Evolutionary conservation across 2,329 filamentous ascomycete species (phyloP), one percentile per base, ranked within the genome.

Genomic region (Didymella glomerata): DNA sequence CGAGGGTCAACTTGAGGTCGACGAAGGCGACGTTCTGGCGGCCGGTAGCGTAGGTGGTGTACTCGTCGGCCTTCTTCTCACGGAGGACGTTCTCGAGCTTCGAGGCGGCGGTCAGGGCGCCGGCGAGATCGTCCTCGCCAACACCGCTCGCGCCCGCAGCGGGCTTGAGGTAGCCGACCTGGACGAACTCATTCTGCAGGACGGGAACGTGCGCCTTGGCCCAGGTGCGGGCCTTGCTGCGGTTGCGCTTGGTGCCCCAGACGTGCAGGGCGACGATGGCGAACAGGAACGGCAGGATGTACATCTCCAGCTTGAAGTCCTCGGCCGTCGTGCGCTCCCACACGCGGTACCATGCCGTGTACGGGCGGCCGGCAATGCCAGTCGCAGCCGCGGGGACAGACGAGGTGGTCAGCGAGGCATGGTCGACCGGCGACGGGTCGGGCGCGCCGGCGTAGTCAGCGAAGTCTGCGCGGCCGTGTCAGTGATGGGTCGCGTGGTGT

Each of bases 331-430:
- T 88, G 73, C 95, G 92, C 85, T 98, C 93, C 85, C 96, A 95
- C 62, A 98, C 83, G 56, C 93, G 92, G 82, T 98, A 99, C 95
- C 95, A 99, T 83, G 92, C 92, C 50, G 93, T 97, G 78, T 90
- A 97, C 14, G 91, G 90, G 25, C 83, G 78, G 48, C 67, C 67
- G 42, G 69, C 64, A n/a, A 73, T 82, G 76, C 60, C 85, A 16
- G 79, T 77, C 61, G 68, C 65, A 28, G 76, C 58, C 61, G 61
- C 62, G 18, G 69, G 63, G 47, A 70, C 57, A 16, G 70, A 61
- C 75, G 72, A 41, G 24, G 79, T 69, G 25, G 80, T 66, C 36
- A 76, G 76, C 45, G 80, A 77, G 50, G 81, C 74, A 61, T 83
- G 75, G 57, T 82, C 81, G 24, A 78, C 79, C 45, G 83, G 82